These are phyloP conservation scores for Cutaneotrichosporon cutaneum DNA, from an alignment of 1,284 basidiomycete species.

Conservation along the genomic window DNA sequence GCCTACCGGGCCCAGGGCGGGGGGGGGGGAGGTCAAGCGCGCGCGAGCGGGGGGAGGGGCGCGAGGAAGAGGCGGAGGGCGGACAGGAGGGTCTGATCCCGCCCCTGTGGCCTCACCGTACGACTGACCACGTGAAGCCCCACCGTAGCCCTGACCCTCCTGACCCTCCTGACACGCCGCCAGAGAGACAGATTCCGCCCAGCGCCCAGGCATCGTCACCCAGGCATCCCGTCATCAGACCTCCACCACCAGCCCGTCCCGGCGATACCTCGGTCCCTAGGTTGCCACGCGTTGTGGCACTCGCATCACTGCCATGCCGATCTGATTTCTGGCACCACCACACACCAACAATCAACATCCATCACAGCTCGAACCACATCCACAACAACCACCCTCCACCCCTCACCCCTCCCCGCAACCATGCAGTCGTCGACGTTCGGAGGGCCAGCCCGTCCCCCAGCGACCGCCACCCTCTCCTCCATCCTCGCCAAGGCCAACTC, in stretches of 20 bases:
- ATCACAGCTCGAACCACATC: neutral
- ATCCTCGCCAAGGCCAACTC: conserved; percentile 46
- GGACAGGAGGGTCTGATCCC: too few relatives aligned
- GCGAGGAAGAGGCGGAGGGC: too few relatives aligned
- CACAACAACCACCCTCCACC: neutral
- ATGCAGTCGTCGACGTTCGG: conserved; percentile 21
- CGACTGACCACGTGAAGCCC: too few relatives aligned
- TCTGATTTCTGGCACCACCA: conserved; percentile 14
- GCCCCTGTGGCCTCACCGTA: too few relatives aligned
- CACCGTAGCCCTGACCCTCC: neutral
- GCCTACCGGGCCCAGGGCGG: too few relatives aligned
- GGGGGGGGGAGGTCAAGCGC: too few relatives aligned
- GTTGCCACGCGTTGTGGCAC: conserved; percentile 11
- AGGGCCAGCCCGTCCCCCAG: conserved; percentile 18
- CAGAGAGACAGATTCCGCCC: too few relatives aligned
- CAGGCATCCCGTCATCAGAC: neutral
- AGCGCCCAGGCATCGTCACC: too few relatives aligned
- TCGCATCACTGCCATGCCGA: conserved; percentile 7
- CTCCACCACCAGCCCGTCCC: neutral
- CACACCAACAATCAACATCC: conserved; percentile 2
- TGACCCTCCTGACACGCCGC: too few relatives aligned
- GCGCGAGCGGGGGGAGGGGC: too few relatives aligned
- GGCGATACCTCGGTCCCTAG: neutral
- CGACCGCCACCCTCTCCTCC: conserved; percentile 34
- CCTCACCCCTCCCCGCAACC: neutral